Evolutionary conservation across 139 green algal species (phyloP), one percentile per base, ranked within the genome.

Genomic region (Pleodorina starrii): DNA sequence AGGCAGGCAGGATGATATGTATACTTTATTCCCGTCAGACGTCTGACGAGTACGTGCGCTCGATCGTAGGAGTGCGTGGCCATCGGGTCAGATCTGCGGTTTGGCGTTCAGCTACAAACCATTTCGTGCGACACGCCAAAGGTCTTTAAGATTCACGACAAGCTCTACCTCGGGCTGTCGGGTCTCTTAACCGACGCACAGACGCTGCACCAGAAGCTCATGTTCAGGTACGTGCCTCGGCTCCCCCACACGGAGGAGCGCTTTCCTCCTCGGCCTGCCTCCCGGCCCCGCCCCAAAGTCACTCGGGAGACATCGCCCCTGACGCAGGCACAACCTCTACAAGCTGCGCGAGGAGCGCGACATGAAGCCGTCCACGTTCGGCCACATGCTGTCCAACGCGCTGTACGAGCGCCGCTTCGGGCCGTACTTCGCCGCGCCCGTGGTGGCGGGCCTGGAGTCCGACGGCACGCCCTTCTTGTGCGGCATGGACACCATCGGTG

Each of bases 371-470:
- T 93, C 95, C 12, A 98, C 97, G 2, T 99, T 99, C 92, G 95
- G 88, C 1, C 92, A 98, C 85, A 87, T 99, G 63, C 94, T 99
- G 16, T 99, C 96, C 9, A 95, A 95, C 44, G 97, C 96, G 59
- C 91, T 99, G 29, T 99, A 99, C 89, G 97, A 99, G 94, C 97
- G 97, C 74, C 93, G 98, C 75, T 99, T 99, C 90, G 97, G 97
- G 16, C 97, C 98, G 36, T 99, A 99, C 94, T 99, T 99, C 86
- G 91, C 90, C 9, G 95, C 96, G 60, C 98, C 98, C 23, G 96
- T 99, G 16, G 97, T 99, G 60, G 98, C 97, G 16, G 98, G 98
- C 0, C 87, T 99, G 76, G 96, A 99, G 71, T 77, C 93, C 2
- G 97, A 99, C 72, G 94, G 93, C 66, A 97, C 91, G 54, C 97